Percentiles rank a stretch among this genome's conserved stretches.
Conservation (phyloP, 2,329 filamentous ascomycete species). For the Allantophomopsis lycopodina region DNA sequence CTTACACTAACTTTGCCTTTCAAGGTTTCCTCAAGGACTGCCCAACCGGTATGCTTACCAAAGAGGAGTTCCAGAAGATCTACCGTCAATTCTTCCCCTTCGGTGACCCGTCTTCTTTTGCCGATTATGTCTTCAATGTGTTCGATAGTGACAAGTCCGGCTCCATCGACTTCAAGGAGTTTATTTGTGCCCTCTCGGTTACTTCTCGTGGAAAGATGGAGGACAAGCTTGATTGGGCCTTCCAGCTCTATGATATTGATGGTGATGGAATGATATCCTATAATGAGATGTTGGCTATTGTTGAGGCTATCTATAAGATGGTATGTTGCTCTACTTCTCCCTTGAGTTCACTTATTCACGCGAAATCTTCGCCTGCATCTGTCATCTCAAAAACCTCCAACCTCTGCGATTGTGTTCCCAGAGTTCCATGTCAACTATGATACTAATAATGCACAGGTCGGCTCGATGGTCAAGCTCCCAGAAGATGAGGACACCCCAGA, state of each 20-base stretch:
- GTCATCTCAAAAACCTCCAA: neutral
- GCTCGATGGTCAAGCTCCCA: constrained; percentile 97
- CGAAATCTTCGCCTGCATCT: neutral
- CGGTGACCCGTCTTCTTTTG: constrained; percentile 91
- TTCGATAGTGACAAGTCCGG: constrained; percentile 97
- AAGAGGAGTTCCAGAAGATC: constrained; percentile 98
- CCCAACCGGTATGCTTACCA: constrained; percentile 89
- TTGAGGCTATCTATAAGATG: constrained; percentile 99
- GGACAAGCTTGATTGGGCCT: constrained; percentile 98
- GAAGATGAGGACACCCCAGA: constrained; percentile 98
- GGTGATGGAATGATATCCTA: constrained; percentile 98
- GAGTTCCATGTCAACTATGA: neutral
- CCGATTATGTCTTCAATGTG: constrained; percentile 98
- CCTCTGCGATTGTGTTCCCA: neutral
- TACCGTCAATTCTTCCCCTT: constrained; percentile 99
- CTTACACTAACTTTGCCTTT: constrained; percentile 5
- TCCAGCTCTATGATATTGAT: constrained; percentile 98
- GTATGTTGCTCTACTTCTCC: constrained; percentile 30
- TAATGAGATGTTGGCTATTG: constrained; percentile 97
- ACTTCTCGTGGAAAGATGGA: constrained; percentile 98
- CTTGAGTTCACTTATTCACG: neutral
- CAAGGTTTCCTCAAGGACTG: constrained; percentile 96
- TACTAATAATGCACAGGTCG: constrained; percentile 46
- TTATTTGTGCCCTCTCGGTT: constrained; percentile 95
- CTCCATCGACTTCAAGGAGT: constrained; percentile 98